Conservation (phyloP, 768 basidiomycete genomes). For the Tubosaeta sp. region DNA sequence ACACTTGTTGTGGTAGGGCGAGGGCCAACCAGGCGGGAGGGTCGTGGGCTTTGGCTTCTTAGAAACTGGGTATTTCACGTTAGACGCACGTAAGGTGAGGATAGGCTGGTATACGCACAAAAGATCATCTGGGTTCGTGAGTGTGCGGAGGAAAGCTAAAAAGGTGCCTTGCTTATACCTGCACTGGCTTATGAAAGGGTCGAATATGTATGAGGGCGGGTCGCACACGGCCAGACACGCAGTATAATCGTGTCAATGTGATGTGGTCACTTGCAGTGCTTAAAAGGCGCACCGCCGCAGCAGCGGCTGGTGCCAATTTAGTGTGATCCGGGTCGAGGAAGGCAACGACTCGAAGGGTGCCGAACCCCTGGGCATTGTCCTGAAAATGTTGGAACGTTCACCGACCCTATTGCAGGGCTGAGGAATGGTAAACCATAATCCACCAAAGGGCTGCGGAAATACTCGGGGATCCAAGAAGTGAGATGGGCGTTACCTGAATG, state of each 20-base stretch:
- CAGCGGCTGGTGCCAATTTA: conserved; percentile 9
- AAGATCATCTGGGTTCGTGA: conserved; percentile 25
- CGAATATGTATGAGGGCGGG: conserved; percentile 13
- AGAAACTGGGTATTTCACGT: conserved; percentile 20
- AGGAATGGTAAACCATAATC: not conserved
- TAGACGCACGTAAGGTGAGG: not conserved
- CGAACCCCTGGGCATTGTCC: not conserved
- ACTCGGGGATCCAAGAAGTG: not conserved
- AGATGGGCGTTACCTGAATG: conserved; percentile 4
- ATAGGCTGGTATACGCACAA: conserved; percentile 17
- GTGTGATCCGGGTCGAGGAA: conserved; percentile 12
- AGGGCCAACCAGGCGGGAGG: conserved; percentile 33
- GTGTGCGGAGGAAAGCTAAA: conserved; percentile 4
- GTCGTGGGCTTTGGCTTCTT: conserved; percentile 27
- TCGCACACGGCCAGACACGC: conserved; percentile 23
- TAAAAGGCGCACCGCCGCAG: conserved; percentile 18
- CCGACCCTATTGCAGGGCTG: not conserved
- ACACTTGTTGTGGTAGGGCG: conserved; percentile 35
- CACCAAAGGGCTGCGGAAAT: conserved; percentile 3
- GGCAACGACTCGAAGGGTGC: not conserved
- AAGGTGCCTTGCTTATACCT: conserved; percentile 10
- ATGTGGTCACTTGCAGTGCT: conserved; percentile 27
- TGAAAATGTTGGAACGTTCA: not conserved
- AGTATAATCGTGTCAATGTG: conserved; percentile 28
- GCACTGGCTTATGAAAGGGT: conserved; percentile 25